Percentiles rank a stretch among this genome's conserved stretches.
Conservation (phyloP, 257 asterid genomes). For the Plantago major region DNA sequence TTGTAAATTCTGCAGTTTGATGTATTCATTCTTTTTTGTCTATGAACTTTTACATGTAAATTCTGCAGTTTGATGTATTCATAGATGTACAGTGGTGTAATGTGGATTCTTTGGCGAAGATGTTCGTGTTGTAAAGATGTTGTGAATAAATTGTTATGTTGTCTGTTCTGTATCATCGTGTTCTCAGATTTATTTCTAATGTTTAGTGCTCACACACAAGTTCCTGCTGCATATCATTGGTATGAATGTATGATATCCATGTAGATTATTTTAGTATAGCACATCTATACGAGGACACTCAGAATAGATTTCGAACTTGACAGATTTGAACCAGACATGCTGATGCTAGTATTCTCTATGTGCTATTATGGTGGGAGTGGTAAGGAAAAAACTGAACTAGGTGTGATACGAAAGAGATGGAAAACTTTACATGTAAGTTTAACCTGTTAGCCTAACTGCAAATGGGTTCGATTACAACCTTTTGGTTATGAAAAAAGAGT, state of each 20-base stretch:
- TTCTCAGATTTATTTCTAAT: no score
- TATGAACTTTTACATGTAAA: constrained; percentile 4
- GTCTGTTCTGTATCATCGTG: no score
- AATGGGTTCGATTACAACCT: background rate
- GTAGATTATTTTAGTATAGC: background rate
- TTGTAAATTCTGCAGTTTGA: no score
- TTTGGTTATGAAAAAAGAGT: background rate
- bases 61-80: constrained; percentile 12
- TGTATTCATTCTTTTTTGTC: constrained; percentile 17
- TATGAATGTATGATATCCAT: background rate
- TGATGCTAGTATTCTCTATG: constrained; percentile 70
- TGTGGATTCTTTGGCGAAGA: background rate
- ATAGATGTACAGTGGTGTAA: constrained; percentile 17
- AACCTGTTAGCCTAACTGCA: background rate
- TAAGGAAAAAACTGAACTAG: constrained; percentile 45
- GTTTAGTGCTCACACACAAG: no score
- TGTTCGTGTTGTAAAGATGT: background rate
- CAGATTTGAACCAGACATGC: constrained; percentile 72
- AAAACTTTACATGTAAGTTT: constrained; percentile 55
- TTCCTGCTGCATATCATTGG: background rate
- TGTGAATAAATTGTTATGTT: background rate
- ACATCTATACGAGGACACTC: constrained; percentile 2
- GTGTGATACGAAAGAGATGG: constrained; percentile 62
- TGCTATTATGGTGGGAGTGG: constrained; percentile 75
- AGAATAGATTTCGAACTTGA: background rate